A percentile compares a stretch with the other conserved stretches of the same genome.
phyloP scores from a whole-genome alignment of 148 eudicot genomes.

The Mesembryanthemum crystallinum region DNA sequence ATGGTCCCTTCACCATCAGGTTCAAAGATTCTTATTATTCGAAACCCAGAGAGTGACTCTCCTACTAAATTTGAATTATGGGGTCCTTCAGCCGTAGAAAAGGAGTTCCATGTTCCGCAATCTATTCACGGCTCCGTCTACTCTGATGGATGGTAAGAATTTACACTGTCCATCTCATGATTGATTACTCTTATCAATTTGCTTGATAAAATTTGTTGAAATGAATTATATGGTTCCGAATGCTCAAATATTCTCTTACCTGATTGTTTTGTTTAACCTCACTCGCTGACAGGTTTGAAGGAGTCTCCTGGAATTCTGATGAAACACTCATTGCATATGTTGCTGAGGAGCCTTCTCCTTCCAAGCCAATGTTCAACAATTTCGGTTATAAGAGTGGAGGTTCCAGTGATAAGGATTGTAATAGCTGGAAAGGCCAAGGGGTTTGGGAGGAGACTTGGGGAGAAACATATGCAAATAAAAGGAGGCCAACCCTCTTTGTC shows the following conservation, averaged over 20 bases:
- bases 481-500: conserved; percentile 79
- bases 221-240: neutral
- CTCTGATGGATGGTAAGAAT: conserved; percentile 79
- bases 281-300: conserved; percentile 70
- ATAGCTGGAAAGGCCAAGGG: conserved; percentile 93
- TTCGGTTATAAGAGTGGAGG: conserved; percentile 60
- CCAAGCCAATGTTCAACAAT: conserved; percentile 58
- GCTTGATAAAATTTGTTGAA: neutral
- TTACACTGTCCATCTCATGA: neutral
- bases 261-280: neutral
- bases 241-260: neutral
- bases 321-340: conserved; percentile 86
- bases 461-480: conserved; percentile 78
- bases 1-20: conserved; percentile 93
- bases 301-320: conserved; percentile 82
- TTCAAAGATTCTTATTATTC: conserved; percentile 78
- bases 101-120: conserved; percentile 71
- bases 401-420: conserved; percentile 58
- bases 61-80: conserved; percentile 84
- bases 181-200: neutral
- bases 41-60: conserved; percentile 71
- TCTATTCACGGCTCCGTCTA: conserved; percentile 80
- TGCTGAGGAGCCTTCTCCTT: conserved; percentile 82
- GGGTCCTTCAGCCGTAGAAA: conserved; percentile 65
- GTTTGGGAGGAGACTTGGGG: conserved; percentile 93